A percentile compares a stretch with the other conserved stretches of the same genome.
phyloP scores from a whole-genome alignment of 441 rosid genomes.

The Corymbia citriodora region DNA sequence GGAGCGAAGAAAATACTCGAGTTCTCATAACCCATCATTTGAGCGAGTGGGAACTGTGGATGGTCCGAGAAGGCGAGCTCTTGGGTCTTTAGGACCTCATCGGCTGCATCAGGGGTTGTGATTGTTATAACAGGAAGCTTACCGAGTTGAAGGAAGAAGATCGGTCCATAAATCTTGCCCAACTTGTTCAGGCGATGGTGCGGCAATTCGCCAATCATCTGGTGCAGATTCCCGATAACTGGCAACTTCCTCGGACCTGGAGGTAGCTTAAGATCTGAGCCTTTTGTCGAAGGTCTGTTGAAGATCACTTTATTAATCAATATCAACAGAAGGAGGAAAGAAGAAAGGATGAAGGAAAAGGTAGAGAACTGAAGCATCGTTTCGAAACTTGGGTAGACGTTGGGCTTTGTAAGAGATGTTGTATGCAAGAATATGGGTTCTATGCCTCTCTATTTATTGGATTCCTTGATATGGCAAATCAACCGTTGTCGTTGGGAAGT shows the following conservation, averaged over 20 bases:
- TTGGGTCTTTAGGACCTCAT: not conserved
- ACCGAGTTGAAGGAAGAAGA: not conserved
- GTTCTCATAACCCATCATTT: not conserved
- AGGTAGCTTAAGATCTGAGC: not conserved
- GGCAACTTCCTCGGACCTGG: not conserved
- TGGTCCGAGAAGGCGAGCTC: not conserved
- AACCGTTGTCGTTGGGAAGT: not conserved
- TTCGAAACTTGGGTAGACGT: not conserved
- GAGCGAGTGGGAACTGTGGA: not conserved
- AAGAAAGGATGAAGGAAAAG: not conserved
- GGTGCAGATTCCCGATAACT: not conserved
- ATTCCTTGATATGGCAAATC: not conserved
- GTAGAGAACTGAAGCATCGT: not conserved
- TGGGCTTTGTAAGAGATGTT: not conserved
- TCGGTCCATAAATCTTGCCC: accelerated
- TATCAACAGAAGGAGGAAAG: not conserved
- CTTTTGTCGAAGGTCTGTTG: not conserved
- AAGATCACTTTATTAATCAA: not conserved
- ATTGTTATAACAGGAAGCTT: not conserved
- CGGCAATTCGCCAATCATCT: not conserved
- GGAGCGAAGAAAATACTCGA: not conserved
- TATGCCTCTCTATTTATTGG: not conserved
- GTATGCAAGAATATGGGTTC: not conserved
- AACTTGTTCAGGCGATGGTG: not conserved
- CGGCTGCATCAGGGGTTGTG: not conserved